Conservation (phyloP, 768 basidiomycete species). For the Scleroderma citrinum region DNA sequence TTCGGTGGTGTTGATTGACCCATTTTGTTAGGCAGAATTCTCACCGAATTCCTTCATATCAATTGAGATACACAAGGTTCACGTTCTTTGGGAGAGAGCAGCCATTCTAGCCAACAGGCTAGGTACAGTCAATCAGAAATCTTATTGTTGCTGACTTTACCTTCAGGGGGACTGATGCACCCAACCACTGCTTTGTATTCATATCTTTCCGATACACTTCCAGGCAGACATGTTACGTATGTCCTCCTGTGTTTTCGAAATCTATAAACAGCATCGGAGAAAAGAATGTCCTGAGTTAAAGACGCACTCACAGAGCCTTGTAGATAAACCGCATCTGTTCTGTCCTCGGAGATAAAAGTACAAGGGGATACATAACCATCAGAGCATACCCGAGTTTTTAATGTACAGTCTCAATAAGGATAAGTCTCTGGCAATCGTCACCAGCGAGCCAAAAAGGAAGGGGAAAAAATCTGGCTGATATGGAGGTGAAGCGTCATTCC, state of each 20-base stretch:
- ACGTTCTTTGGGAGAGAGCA: neutral
- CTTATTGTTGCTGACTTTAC: neutral
- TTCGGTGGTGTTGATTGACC: neutral
- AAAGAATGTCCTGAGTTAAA: neutral
- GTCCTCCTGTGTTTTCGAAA: no score
- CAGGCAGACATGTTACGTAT: no score
- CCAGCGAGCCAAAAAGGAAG: neutral
- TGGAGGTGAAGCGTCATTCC: slow-evolving; percentile 14
- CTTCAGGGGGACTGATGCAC: neutral
- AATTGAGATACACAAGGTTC: neutral
- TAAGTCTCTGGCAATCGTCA: neutral
- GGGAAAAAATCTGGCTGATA: neutral
- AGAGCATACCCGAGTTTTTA: neutral
- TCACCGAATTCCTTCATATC: neutral
- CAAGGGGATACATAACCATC: neutral
- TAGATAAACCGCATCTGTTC: neutral
- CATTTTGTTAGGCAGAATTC: neutral
- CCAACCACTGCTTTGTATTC: no score
- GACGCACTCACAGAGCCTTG: neutral
- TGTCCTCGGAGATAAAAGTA: neutral
- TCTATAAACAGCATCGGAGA: neutral
- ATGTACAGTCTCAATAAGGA: neutral
- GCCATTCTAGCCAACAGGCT: neutral
- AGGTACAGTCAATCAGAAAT: neutral
- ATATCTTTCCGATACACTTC: no score